Evolutionary conservation across 106 monocot species (phyloP).

Genomic region (Iris macrosiphon): DNA sequence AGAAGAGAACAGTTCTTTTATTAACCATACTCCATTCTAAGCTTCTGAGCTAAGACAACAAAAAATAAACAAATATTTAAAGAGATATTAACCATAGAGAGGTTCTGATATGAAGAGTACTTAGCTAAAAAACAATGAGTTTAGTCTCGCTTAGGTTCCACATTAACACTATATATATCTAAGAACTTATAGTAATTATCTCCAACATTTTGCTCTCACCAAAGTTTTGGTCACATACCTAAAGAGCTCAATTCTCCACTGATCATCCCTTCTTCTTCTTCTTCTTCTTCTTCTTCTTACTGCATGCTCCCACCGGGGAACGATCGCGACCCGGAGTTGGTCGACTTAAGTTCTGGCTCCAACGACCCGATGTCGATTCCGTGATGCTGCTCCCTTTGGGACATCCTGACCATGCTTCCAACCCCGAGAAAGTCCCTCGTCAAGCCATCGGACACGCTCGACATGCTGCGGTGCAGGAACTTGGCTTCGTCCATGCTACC

Average conservation of each 20-base stretch:
- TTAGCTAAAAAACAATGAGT: no score
- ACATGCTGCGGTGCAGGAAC: conserved; percentile 6
- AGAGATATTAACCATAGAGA: no score
- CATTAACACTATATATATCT: no score
- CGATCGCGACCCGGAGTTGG: background rate
- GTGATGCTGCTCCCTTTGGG: conserved; percentile 16
- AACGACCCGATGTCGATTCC: conserved; percentile 4
- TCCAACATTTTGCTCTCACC: no score
- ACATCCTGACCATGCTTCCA: conserved; percentile 25
- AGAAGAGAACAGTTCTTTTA: no score
- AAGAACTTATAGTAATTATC: no score
- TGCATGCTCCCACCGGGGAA: background rate
- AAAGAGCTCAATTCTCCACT: background rate
- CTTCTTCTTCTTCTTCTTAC: background rate
- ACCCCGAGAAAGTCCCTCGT: conserved; percentile 69
- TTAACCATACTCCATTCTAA: no score
- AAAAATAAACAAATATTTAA: no score
- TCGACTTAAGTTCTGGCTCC: conserved; percentile 12
- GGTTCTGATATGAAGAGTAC: no score
- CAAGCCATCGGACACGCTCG: conserved; percentile 30
- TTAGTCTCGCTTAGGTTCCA: no score
- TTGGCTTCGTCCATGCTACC: conserved; percentile 10
- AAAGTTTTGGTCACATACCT: background rate
- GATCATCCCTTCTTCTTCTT: no score
- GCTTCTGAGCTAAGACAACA: no score